Conservation (phyloP, 805 yeast genomes). For the Vanderwaltozyma polyspora region DNA sequence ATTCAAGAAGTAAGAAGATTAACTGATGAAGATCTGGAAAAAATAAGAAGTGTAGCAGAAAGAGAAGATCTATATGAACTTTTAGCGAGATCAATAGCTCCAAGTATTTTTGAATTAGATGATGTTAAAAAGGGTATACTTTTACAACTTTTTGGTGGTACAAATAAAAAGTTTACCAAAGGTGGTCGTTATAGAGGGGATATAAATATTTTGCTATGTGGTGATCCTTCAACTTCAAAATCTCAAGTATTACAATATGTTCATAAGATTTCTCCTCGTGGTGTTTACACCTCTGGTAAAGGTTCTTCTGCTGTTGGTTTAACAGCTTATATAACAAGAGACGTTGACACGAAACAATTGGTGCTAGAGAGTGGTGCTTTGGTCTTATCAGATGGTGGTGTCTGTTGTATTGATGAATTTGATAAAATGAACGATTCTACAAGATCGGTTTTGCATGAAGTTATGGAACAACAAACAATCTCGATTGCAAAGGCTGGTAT, state of each 20-base stretch:
- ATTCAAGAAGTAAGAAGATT: conserved; percentile 67
- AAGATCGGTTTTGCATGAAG: conserved; percentile 91
- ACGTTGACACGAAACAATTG: conserved; percentile 82
- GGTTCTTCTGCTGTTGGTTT: conserved; percentile 99
- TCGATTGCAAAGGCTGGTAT: conserved; percentile 98
- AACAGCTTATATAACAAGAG: conserved; percentile 94
- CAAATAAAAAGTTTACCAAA: conserved; percentile 75
- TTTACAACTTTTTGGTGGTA: conserved; percentile 89
- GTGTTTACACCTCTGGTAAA: conserved; percentile 95
- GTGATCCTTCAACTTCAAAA: conserved; percentile 97
- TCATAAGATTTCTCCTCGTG: conserved; percentile 95
- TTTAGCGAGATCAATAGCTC: conserved; percentile 84
- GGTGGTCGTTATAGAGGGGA: conserved; percentile 97
- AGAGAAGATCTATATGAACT: conserved; percentile 79
- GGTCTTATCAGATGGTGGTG: conserved; percentile 94
- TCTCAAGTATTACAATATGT: conserved; percentile 91
- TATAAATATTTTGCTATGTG: conserved; percentile 81
- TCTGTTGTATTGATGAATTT: conserved; percentile 97
- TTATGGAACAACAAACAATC: conserved; percentile 98
- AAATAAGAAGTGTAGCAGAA: conserved; percentile 47
- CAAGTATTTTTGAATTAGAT: conserved; percentile 92
- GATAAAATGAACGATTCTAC: conserved; percentile 96
- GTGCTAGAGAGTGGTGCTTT: conserved; percentile 95
- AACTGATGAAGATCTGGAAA: conserved; percentile 55
- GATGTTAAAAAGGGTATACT: conserved; percentile 94